Evolutionary conservation across 306 rosid species (phyloP), one percentile per base, ranked within the genome.

Genomic region (Sophora flavescens): DNA sequence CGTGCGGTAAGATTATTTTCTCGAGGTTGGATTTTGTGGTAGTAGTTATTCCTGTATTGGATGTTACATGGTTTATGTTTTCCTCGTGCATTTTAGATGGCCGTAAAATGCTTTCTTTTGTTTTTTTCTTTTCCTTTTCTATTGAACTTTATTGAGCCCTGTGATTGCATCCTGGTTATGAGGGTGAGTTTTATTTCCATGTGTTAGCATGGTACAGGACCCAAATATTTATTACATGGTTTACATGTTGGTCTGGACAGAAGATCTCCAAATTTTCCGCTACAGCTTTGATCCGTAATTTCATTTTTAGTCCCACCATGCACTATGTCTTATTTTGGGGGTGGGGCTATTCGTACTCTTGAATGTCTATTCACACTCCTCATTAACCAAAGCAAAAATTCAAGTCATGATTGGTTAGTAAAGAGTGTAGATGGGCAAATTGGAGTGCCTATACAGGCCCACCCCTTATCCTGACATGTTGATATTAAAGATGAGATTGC

Each of bases 1-100:
- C 93, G 71, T 52, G 81, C 86, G 8, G 97, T 89, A 84, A 76
- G 87, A 57, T 73, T 75, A 32, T 47, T 70, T 74, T 47, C 65
- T 60, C 45, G 22, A 54, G 67, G 48, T 69, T 80, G 35, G 18
- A 47, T 53, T 15, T 28, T 70, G 56, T 70, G 60, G 14, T n/a
- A 7, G 22, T 52, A 50, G 5, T 41, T n/a, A 15, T 36, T 71
- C 69, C 58, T 79, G 35, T 72, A 22, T 22, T 61, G 17, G 16
- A 12, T 8, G 10, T 30, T 70, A 39, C 39, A 28, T 61, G 18
- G 33, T 28, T 50, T 62, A 6, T 79, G 1, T 33, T n/a, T 39
- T 3, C 18, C 30, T 42, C 16, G 0, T 28, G 70, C 41, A 8
- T 26, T 13, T 50, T 14, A 42, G 28, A 18, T 48, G 52, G 42